These are phyloP conservation scores for Leishmania tarentolae DNA, from an alignment of 208 protist genomes.

Conservation along the genomic window DNA sequence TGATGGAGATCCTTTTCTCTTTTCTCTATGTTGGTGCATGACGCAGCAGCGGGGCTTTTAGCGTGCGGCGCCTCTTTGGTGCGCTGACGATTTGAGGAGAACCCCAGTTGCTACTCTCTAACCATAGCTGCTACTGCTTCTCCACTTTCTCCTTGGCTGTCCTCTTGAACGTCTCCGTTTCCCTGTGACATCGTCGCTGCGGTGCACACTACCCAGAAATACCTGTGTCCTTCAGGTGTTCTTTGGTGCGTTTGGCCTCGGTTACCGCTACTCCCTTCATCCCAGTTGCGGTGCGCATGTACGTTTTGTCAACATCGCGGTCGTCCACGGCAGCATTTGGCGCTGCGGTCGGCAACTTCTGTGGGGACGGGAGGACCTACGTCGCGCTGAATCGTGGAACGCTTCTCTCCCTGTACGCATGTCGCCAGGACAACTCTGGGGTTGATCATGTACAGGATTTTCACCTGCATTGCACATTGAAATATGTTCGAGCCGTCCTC, in stretches of 20 bases:
- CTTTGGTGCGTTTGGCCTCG: background rate
- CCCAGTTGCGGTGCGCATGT: constrained; percentile 1
- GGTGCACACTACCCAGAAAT: background rate
- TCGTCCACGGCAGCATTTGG: constrained; percentile 50
- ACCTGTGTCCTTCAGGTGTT: background rate
- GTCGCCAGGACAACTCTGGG: constrained; percentile 1
- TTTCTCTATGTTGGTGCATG: background rate
- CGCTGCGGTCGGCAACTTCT: constrained; percentile 45
- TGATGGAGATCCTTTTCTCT: background rate
- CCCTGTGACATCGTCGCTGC: background rate
- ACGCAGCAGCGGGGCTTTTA: background rate
- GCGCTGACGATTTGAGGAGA: too few species aligned
- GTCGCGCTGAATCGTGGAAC: constrained; percentile 64
- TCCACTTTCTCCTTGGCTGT: background rate
- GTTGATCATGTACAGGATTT: constrained; percentile 58
- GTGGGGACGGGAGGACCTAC: constrained; percentile 20
- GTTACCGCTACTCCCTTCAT: constrained; percentile 10
- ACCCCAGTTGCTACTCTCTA: too few species aligned
- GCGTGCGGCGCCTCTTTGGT: background rate
- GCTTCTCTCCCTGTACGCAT: constrained; percentile 52
- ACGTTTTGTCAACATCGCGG: constrained; percentile 61
- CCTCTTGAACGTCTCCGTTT: too few species aligned
- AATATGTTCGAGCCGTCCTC: constrained; percentile 64
- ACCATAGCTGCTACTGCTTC: background rate
- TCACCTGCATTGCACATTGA: constrained; percentile 60